Evolutionary conservation across 2,329 filamentous ascomycete genomes (phyloP), one percentile per base, ranked within the genome.

Genomic region (Penicillium sp.): DNA sequence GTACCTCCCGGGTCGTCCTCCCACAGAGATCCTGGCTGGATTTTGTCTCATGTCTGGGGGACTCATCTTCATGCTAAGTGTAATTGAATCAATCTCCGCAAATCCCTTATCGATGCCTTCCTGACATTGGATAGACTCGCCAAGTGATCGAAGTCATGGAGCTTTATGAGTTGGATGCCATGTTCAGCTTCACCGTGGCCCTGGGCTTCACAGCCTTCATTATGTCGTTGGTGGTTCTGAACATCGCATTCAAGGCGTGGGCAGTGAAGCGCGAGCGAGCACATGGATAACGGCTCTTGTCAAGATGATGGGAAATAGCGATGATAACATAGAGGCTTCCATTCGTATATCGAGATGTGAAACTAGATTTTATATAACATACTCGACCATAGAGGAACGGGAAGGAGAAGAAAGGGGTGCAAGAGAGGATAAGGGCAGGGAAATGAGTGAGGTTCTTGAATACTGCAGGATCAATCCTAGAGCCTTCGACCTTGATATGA

Each of bases 1-100:
- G 0, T 83, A 90, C 59, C 81, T 93, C 21, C 91, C 93, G 0
- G 90, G 90, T 35, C 86, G 93, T 26, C 93, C 93, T 11, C 93
- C 93, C 0, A 95, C 91, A 0, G 93, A 98, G 79, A 81, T 97
- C n/a, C 78, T 98, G 49, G 83, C 90, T 0, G 81, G 91, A 0
- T 98, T 98, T 71, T 95, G 92, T 41, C 80, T 98, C 56, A 90
- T 96, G 61, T 82, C 90, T 2, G 93, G 95, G 24, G 93, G 95
- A 5, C 80, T 96, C 46, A 87, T 96, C 53, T 97, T 98, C 76
- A 96, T 97, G 90, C 83, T 90, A 59, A 96, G 91, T 72, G 88
- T 90, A 79, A 33, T 26, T 35, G n/a, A n/a, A n/a, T n/a, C n/a
- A n/a, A 8, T 19, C 5, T 5, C 21, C 29, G 44, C 14, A 47